Evolutionary conservation across 139 green algal species (phyloP), one percentile per base, ranked within the genome.

Genomic region (Pseudopediastrum boryanum): DNA sequence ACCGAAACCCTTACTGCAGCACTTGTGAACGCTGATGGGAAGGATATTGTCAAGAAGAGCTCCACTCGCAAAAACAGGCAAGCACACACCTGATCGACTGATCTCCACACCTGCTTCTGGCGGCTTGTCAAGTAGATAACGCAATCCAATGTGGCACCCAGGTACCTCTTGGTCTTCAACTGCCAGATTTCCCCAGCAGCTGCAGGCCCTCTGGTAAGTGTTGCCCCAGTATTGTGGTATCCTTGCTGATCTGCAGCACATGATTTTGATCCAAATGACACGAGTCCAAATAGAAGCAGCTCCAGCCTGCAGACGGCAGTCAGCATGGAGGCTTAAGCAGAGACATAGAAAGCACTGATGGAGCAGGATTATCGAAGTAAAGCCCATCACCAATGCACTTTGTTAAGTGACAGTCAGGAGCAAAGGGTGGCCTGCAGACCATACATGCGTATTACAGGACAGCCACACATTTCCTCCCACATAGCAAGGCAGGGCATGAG

Each of bases 21-120:
- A 0, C 81, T 97, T 52, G 9, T 84, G 0, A 86, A 84, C 10
- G 85, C 85, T 23, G 89, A 94, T 70, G 92, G 90, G 19, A 94
- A 93, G 56, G 94, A 98, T 79, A 94, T 98, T 62, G 59, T 94
- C 39, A 98, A 98, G 83, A 93, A 92, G 54, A 90, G 87, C 71
- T 74, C 71, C 38, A 59, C 51, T 0, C 75, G 93, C 1, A 95
- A 94, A 74, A 89, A 87, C 79, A 89, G 92, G 87, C 91, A 23
- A 19, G 70, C 33, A 4, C 64, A 29, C 31, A 27, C 44, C 23
- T 31, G 39, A 21, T 36, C 12, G 35, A 19, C 7, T 4, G 39
- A 5, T 8, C 42, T 62, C 19, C 67, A 39, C 64, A 72, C 64
- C 61, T 9, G 23, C 48, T 52, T 21, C n/a, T 50, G 9, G 5